Evolutionary conservation across 2,329 filamentous ascomycete species (phyloP), one percentile per base, ranked within the genome.

Genomic region (Aspergillus luchuensis): DNA sequence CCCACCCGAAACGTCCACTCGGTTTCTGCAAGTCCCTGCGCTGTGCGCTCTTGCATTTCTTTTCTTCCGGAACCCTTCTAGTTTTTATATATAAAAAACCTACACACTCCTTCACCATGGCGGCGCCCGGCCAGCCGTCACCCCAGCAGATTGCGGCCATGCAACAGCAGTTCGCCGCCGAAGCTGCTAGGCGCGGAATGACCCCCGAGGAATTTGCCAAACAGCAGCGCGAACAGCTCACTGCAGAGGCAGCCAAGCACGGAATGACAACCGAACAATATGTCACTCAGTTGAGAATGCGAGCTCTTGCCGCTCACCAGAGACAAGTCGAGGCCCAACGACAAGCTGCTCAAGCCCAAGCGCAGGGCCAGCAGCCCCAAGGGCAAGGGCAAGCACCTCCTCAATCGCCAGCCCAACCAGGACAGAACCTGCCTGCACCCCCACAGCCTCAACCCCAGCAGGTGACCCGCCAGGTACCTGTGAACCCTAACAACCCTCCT

Each of bases 91-190:
- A 8, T 36, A 36, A 36, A 36, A 36, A 36, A 36, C 2, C 33
- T 13, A 38, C 25, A 19, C 30, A 25, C 41, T 50, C 38, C n/a
- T 43, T 61, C 60, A 69, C 57, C 56, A 78, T 79, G 72, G 75
- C 78, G 52, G 68, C 74, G 54, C 75, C 75, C 38, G 73, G 74
- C 57, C 71, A 69, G 67, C 91, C 91, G 36, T 87, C 89, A 19
- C 92, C 90, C 52, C 90, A 97, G 79, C 92, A 97, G 80, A 91
- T 97, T 65, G 86, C 87, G 59, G 84, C 85, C 58, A 95, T 97
- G 84, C 91, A 96, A 76, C 86, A 88, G 69, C 90, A 95, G 77
- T 81, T 97, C 48, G 89, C 89, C 52, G 85, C 86, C 54, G 93
- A 97, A 78, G 94, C 94, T 52, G 84, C 90, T 71, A 92, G 90